A percentile compares a stretch with the other conserved stretches of the same genome.
These are phyloP conservation scores for Persicaria tinctoria DNA, from an alignment of 148 eudicot species.

Conservation along the genomic window DNA sequence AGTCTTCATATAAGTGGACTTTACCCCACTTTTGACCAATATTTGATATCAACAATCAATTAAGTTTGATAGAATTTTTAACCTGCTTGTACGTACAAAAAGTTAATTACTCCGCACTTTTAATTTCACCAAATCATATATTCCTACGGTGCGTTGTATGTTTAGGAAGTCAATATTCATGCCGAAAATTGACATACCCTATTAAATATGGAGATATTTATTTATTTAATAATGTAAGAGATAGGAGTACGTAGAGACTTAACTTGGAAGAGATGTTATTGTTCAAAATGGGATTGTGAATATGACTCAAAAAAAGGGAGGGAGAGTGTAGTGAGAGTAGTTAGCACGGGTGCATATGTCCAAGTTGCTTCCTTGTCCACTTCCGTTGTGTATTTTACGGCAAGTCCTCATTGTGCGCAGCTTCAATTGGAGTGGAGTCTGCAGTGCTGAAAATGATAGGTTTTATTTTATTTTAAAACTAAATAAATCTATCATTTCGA, in stretches of 20 bases:
- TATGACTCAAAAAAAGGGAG: too few relatives aligned
- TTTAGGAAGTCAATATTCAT: neutral
- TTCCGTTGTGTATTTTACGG: neutral
- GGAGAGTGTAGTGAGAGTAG: neutral
- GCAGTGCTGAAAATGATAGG: neutral
- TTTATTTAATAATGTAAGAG: neutral
- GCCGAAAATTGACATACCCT: neutral
- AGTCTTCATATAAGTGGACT: neutral
- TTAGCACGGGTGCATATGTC: neutral
- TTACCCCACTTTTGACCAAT: neutral
- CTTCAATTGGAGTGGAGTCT: neutral
- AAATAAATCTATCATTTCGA: too few relatives aligned
- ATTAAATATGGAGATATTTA: neutral
- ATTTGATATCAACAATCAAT: neutral
- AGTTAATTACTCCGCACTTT: too few relatives aligned
- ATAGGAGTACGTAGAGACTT: neutral
- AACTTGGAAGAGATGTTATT: neutral
- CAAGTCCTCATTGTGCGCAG: neutral
- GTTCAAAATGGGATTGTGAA: neutral
- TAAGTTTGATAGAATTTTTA: too few relatives aligned
- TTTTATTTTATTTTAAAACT: too few relatives aligned
- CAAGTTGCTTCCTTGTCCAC: slow-evolving; percentile 5
- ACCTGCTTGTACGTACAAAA: too few relatives aligned
- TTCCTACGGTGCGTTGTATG: neutral
- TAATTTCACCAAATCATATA: too few relatives aligned